Evolutionary conservation across 306 rosid genomes (phyloP).

Genomic region (Sechiopsis laciniata): DNA sequence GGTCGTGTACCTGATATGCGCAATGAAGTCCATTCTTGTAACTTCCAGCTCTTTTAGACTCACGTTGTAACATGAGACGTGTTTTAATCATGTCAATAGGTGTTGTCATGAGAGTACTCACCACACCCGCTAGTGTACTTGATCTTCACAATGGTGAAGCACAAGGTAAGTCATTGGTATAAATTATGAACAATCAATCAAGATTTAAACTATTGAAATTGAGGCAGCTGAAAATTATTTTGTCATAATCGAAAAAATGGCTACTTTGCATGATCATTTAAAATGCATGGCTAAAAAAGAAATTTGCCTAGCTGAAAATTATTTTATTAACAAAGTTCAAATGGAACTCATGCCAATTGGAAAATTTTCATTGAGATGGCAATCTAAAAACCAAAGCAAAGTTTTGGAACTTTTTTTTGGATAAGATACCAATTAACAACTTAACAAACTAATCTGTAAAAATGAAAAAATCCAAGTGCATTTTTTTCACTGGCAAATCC

Average conservation of each 20-base stretch:
- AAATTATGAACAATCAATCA: neutral
- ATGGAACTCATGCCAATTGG: neutral
- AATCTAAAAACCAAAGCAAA: neutral
- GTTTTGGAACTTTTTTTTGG: no score
- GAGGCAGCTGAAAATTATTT: neutral
- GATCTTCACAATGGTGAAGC: conserved; percentile 49
- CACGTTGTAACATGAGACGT: conserved; percentile 91
- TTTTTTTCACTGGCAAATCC: neutral
- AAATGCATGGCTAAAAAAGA: no score
- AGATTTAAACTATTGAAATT: neutral
- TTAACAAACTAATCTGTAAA: neutral
- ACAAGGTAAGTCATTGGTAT: neutral
- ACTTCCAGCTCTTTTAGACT: conserved; percentile 40
- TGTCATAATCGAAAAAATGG: no score
- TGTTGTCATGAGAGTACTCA: conserved; percentile 74
- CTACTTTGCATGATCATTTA: no score
- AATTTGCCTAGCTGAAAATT: neutral
- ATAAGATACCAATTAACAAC: neutral
- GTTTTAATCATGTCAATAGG: conserved; percentile 93
- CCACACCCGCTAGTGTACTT: conserved; percentile 64
- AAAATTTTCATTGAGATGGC: neutral
- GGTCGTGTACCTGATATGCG: conserved; percentile 57
- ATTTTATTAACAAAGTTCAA: neutral
- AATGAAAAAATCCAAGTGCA: neutral
- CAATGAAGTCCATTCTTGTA: conserved; percentile 80